Evolutionary conservation across 2,329 filamentous ascomycete species (phyloP), one percentile per base, ranked within the genome.

Genomic region (Ophiocordyceps unilateralis): DNA sequence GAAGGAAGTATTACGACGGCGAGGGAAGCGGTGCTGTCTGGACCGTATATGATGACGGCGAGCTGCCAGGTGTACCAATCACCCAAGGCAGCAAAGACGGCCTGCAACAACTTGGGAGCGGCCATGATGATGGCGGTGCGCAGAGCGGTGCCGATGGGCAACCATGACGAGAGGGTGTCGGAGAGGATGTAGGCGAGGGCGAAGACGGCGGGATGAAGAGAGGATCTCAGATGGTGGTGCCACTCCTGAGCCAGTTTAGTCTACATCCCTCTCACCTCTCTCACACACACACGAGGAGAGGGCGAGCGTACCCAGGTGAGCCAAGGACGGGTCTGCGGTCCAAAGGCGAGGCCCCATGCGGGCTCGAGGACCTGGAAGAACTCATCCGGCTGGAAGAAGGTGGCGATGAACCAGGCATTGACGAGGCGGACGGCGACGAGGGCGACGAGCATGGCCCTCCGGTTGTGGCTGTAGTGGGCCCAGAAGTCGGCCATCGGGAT

Each of bases 381-480:
- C 62, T 98, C 91, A 66, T 98, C 91, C 23, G 91, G 91, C 61
- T 98, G 91, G 65, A 98, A 98, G 60, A 95, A 98, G 19, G 91
- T 96, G 50, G 75, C 69, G 45, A 93, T 68, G 48, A 70, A 76
- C 52, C 91, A 69, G 26, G 86, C 79, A 64, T 94, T 94, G 58
- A 83, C 59, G 49, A 89, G 70, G 43, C 91, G 84, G 48, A 93
- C 73, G 36, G 75, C 68, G 50, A 95, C 52, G 43, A 76, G 60
- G 46, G 54, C 47, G 40, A 50, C 53, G 5, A 61, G 47, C 43
- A 62, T 58, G 36, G 53, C 45, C 23, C 55, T 50, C 17, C 48
- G 50, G 17, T 46, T 47, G 26, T 34, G 45, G 20, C 37, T 41
- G 37, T 44, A 55, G 26, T 15, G 32, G 15, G 32, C 15, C n/a